Percentiles rank a stretch among this genome's conserved stretches.
Conservation (phyloP, 495 filamentous ascomycete species). For the Friedmanniomyces endolithicus region DNA sequence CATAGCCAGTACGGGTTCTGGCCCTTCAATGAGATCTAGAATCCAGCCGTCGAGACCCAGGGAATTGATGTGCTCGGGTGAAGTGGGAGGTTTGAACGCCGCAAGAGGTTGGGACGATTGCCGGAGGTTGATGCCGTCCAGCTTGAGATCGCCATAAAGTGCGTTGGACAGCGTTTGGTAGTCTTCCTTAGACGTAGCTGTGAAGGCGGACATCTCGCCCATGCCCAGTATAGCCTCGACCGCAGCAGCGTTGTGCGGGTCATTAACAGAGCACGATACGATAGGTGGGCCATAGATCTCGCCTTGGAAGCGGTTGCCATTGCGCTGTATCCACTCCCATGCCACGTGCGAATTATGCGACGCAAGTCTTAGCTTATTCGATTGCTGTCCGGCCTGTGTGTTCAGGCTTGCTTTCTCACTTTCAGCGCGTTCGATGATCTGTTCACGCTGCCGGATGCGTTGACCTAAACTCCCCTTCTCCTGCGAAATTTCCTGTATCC, state of each 20-base stretch:
- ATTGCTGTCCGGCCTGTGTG: slow-evolving; percentile 65
- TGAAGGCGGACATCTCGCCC: slow-evolving; percentile 60
- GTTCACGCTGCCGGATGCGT: slow-evolving; percentile 24
- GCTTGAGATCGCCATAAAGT: slow-evolving; percentile 40
- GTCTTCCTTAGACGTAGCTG: slow-evolving; percentile 58
- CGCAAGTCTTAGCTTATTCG: slow-evolving; percentile 43
- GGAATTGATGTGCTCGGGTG: slow-evolving; percentile 39
- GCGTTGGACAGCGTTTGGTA: slow-evolving; percentile 54
- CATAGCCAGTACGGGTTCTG: slow-evolving; percentile 75
- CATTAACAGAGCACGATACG: slow-evolving; percentile 67
- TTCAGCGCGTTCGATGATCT: slow-evolving; percentile 30
- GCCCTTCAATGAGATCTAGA: slow-evolving; percentile 63
- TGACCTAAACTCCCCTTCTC: slow-evolving; percentile 1
- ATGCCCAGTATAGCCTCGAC: slow-evolving; percentile 58
- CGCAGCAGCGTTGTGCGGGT: slow-evolving; percentile 57
- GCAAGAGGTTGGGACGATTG: slow-evolving; percentile 38
- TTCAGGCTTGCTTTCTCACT: slow-evolving; percentile 48
- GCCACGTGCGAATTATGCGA: slow-evolving; percentile 52
- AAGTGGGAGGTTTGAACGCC: slow-evolving; percentile 37
- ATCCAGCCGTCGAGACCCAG: slow-evolving; percentile 72
- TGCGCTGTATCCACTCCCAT: slow-evolving; percentile 68
- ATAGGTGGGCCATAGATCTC: slow-evolving; percentile 77
- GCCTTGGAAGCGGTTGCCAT: slow-evolving; percentile 61
- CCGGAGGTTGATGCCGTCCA: slow-evolving; percentile 56
- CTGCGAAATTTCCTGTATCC: slow-evolving; percentile 3